These are phyloP conservation scores for Cyclotella baltica DNA, from an alignment of 108 stramenopile species.

Conservation along the genomic window DNA sequence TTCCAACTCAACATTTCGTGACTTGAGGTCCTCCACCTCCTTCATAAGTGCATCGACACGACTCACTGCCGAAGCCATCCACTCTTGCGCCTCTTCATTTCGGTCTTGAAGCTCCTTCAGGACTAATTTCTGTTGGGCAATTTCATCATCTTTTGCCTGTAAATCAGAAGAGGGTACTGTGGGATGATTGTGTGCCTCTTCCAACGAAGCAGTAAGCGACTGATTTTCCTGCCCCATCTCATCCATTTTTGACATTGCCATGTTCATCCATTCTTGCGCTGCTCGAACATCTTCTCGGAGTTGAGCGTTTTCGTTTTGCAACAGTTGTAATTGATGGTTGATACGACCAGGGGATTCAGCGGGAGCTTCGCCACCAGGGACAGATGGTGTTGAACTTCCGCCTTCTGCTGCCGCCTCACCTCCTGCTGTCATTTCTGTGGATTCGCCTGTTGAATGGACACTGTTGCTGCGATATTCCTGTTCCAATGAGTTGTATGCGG, in stretches of 20 bases:
- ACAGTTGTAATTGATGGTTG: conserved; percentile 26
- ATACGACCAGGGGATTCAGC: conserved; percentile 24
- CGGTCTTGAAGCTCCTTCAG: conserved; percentile 40
- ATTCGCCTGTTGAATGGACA: conserved; percentile 7
- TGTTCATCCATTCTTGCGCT: conserved; percentile 88
- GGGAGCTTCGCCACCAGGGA: conserved; percentile 17
- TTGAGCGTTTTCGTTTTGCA: conserved; percentile 68
- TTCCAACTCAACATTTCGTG: conserved; percentile 33
- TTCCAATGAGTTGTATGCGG: conserved; percentile 77
- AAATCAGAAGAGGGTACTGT: conserved; percentile 26
- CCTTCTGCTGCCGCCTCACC: conserved; percentile 40
- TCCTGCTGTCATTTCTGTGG: conserved; percentile 45
- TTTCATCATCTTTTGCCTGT: conserved; percentile 48
- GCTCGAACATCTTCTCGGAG: conserved; percentile 67
- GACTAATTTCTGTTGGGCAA: conserved; percentile 26
- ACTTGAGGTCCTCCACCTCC: conserved; percentile 53
- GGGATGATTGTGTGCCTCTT: conserved; percentile 28
- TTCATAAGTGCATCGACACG: conserved; percentile 62
- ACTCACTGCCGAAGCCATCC: conserved; percentile 82
- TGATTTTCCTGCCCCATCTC: conserved; percentile 65
- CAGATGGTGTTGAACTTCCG: conserved; percentile 20
- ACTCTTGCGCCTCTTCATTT: conserved; percentile 76
- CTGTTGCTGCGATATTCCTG: conserved; percentile 61
- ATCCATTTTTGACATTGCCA: conserved; percentile 83
- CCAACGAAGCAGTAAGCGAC: conserved; percentile 29